Conservation (phyloP, 108 stramenopile species). For the Craspedostauros australis region DNA sequence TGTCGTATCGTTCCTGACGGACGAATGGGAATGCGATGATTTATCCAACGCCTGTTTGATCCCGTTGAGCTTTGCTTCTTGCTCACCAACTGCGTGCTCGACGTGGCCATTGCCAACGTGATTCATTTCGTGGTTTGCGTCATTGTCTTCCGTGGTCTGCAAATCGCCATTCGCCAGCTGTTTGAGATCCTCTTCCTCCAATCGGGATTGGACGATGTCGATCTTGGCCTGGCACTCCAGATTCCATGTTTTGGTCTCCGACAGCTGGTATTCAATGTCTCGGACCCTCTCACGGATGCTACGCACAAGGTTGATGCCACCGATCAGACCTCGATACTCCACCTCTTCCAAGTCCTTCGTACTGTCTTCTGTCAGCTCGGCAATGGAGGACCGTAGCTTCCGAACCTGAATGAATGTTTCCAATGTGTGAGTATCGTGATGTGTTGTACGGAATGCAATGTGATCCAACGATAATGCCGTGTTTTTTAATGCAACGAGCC, state of each 20-base stretch:
- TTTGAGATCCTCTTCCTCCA: background rate
- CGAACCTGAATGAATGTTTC: conserved; percentile 18
- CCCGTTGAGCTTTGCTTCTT: no score
- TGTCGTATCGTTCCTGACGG: no score
- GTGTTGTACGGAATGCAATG: background rate
- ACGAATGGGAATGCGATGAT: no score
- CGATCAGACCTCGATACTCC: conserved; percentile 55
- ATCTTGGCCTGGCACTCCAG: conserved; percentile 56
- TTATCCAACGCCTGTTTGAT: no score
- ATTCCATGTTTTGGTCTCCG: conserved; percentile 38
- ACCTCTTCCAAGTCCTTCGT: conserved; percentile 49
- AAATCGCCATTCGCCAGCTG: no score
- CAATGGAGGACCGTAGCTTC: conserved; percentile 62
- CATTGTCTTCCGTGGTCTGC: no score
- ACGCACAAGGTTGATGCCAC: conserved; percentile 56
- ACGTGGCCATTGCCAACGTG: no score
- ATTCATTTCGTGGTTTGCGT: background rate
- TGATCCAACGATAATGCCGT: no score
- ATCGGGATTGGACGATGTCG: conserved; percentile 33
- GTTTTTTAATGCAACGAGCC: no score
- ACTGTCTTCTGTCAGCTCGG: conserved; percentile 72
- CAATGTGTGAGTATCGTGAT: background rate
- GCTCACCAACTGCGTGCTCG: no score
- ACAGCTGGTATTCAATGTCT: conserved; percentile 51
- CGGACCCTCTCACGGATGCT: conserved; percentile 56